These are phyloP conservation scores for Allium fistulosum DNA, from an alignment of 106 monocot species.

Conservation along the genomic window DNA sequence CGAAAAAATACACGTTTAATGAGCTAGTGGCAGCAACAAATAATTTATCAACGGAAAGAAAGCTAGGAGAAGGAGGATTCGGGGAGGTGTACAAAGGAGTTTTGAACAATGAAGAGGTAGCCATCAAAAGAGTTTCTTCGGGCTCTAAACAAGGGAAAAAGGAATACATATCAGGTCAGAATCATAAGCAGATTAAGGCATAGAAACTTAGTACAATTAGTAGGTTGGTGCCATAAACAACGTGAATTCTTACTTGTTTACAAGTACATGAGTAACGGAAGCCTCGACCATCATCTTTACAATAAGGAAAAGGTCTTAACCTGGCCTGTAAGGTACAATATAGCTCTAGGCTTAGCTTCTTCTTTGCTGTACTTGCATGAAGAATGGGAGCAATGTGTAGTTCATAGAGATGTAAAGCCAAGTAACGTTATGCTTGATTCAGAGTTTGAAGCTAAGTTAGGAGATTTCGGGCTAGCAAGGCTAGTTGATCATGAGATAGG, in stretches of 20 bases:
- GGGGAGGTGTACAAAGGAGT: slow-evolving; percentile 44
- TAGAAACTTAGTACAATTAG: slow-evolving; percentile 44
- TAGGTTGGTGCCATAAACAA: slow-evolving; percentile 50
- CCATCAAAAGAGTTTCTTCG: slow-evolving; percentile 43
- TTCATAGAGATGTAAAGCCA: slow-evolving; percentile 33
- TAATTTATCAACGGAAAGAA: slow-evolving; percentile 35
- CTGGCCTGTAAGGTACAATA: slow-evolving; percentile 35
- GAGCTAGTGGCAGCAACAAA: slow-evolving; percentile 36
- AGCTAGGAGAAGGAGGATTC: slow-evolving; percentile 64
- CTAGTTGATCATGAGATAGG: slow-evolving; percentile 14
- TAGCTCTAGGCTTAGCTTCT: slow-evolving; percentile 30
- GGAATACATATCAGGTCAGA: slow-evolving; percentile 44
- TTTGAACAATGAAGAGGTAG: slow-evolving; percentile 30
- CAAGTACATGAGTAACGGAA: slow-evolving; percentile 59
- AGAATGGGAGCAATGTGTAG: slow-evolving; percentile 42
- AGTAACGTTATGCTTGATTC: slow-evolving; percentile 28
- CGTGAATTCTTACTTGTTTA: slow-evolving; percentile 50
- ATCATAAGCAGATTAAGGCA: slow-evolving; percentile 53
- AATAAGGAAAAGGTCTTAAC: slow-evolving; percentile 2
- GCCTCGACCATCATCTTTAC: slow-evolving; percentile 42
- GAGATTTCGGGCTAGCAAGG: slow-evolving; percentile 20
- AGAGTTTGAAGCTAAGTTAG: slow-evolving; percentile 11
- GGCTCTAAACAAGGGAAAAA: slow-evolving; percentile 54
- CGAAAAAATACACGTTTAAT: slow-evolving; percentile 25
- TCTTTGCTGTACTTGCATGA: slow-evolving; percentile 60